phyloP scores from a whole-genome alignment of 176 grass and related monocot species.

The Lolium rigidum region DNA sequence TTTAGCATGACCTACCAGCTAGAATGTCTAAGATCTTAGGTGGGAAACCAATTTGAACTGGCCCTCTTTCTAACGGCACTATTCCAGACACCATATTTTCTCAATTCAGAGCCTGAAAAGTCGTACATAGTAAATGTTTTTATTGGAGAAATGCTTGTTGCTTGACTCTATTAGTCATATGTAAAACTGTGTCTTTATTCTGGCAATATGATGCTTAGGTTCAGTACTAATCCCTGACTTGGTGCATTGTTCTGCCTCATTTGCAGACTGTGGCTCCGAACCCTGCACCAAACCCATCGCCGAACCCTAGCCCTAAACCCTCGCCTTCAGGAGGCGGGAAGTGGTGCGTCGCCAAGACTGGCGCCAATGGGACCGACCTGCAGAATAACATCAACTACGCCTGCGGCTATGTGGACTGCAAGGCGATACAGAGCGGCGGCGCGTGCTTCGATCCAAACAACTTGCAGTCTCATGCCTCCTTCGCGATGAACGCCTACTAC shows the following conservation, averaged over 20 bases:
- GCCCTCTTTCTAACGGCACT: neutral
- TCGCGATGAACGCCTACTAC: conserved; percentile 77
- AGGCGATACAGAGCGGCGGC: conserved; percentile 58
- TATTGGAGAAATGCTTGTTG: neutral
- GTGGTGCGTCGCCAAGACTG: conserved; percentile 73
- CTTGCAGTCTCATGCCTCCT: conserved; percentile 54
- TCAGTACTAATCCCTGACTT: neutral
- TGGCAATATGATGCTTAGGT: neutral
- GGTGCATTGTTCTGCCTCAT: neutral
- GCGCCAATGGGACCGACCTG: conserved; percentile 40
- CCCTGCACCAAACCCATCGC: conserved; percentile 35
- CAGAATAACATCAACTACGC: conserved; percentile 88
- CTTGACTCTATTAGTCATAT: neutral
- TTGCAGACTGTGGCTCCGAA: conserved; percentile 50
- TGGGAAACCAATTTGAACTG: neutral
- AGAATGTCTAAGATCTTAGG: conserved; percentile 17
- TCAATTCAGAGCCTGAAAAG: neutral
- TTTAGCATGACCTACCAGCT: neutral
- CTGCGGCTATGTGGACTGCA: conserved; percentile 59
- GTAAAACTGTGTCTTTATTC: neutral
- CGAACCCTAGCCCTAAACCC: conserved; percentile 37
- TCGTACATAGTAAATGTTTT: neutral
- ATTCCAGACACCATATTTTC: conserved; percentile 1
- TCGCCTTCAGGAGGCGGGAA: conserved; percentile 40
- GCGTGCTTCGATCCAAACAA: conserved; percentile 67